A percentile compares a stretch with the other conserved stretches of the same genome.
phyloP scores from a whole-genome alignment of 129 eudicot genomes.

The Helianthus annuus region HanXRQr2.0-SUNRISE NC_035448.2:204438081-204438580 shows the following conservation, averaged over 20 bases:
- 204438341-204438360: neutral
- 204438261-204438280: neutral
- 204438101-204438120: no score
- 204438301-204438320: neutral
- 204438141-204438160: no score
- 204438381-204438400: neutral
- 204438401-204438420: neutral
- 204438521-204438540: conserved; percentile 41
- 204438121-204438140: no score
- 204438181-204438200: no score
- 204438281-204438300: neutral
- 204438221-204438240: no score
- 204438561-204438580: conserved; percentile 10
- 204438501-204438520: conserved; percentile 52
- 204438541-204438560: conserved; percentile 18
- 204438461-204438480: conserved; percentile 37
- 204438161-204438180: no score
- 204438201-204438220: no score
- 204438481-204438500: conserved; percentile 30
- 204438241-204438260: no score
- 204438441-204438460: conserved; percentile 26
- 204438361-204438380: neutral
- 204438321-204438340: neutral
- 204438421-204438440: conserved; percentile 15
- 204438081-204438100: no score